phyloP scores from a whole-genome alignment of 2,329 filamentous ascomycete genomes.

The Nothophaeocryptopus gaeumannii region DNA sequence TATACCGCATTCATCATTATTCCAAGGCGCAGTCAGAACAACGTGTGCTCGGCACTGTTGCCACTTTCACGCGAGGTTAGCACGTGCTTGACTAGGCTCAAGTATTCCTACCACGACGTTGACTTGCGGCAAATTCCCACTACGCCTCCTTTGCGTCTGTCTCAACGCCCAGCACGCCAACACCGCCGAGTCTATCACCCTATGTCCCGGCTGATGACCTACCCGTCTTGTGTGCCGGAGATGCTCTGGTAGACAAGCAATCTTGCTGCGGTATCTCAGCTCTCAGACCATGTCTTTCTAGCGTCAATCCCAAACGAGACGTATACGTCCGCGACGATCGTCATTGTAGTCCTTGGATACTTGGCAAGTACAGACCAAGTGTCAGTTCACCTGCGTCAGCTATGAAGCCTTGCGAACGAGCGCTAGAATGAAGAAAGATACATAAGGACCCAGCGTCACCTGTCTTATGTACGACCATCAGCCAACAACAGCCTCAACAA shows the following conservation, averaged over 20 bases:
- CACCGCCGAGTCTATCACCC: conserved; percentile 5
- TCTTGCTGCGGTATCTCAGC: too few species aligned
- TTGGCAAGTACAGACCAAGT: conserved; percentile 7
- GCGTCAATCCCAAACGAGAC: conserved; percentile 14
- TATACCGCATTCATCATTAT: neutral
- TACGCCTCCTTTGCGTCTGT: neutral
- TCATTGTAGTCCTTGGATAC: conserved; percentile 8
- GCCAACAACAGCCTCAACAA: conserved; percentile 1
- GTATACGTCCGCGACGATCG: conserved; percentile 9
- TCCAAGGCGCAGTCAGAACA: conserved; percentile 3
- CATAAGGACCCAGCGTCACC: conserved; percentile 13
- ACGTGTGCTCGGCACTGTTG: conserved; percentile 1
- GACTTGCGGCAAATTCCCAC: too few species aligned
- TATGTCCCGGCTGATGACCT: neutral
- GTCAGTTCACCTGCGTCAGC: neutral
- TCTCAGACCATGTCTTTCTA: neutral
- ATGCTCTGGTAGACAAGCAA: too few species aligned
- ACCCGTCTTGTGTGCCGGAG: conserved; percentile 6
- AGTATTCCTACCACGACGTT: too few species aligned
- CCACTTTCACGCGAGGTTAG: neutral
- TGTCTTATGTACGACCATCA: neutral
- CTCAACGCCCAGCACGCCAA: conserved; percentile 17
- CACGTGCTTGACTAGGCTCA: too few species aligned
- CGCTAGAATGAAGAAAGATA: conserved; percentile 6
- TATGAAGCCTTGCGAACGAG: neutral